Base-by-base conservation (phyloP, 1,284 basidiomycete genomes). In the Ceratobasidium sp. region DNA sequence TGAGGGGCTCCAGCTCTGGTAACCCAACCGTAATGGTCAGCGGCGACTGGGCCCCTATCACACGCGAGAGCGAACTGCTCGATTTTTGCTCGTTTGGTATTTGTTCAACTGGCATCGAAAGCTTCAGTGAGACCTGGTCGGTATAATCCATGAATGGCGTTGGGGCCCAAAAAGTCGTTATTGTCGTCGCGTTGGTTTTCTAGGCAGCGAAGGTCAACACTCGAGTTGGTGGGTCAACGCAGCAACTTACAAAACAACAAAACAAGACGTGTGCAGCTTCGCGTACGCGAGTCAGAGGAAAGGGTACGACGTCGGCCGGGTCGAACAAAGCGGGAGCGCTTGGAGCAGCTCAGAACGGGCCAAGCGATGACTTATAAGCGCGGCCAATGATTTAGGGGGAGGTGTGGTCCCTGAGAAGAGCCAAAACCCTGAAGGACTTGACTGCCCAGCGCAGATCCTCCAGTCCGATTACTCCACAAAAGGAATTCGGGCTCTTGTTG, bases 231-330 rank as follows among this genome's bases (percentile, higher is more conserved):
- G 14, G 52, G 5, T 6, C 52, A 30, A 55, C 3, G 16, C 5
- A 28, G 50, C n/a, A 16, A 58, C 55, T 16, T 36, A 58, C 55
- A 32, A 58, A 58, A 28, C 55, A 58, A 58, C 30, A 58, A n/a
- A n/a, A n/a, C n/a, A n/a, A n/a, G n/a, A n/a, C n/a, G n/a, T 55
- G 26, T 55, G 52, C 30, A 18, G 52, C 30, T n/a, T n/a, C n/a
- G n/a, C n/a, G n/a, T n/a, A n/a, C n/a, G n/a, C n/a, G n/a, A n/a
- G n/a, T n/a, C n/a, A n/a, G n/a, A n/a, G n/a, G n/a, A n/a, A n/a
- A n/a, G n/a, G n/a, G n/a, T n/a, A n/a, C n/a, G 23, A 53, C 23
- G 18, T 28, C 23, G 28, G 28, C 6, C 23, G n/a, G 18, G 4
- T 28, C 50, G 28, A 53, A 23, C 5, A 53, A 32, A 28, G 50